Evolutionary conservation across 192 early-diverging fungal genomes (phyloP), one percentile per base, ranked within the genome.

Genomic region (Umbelopsis vinacea): DNA sequence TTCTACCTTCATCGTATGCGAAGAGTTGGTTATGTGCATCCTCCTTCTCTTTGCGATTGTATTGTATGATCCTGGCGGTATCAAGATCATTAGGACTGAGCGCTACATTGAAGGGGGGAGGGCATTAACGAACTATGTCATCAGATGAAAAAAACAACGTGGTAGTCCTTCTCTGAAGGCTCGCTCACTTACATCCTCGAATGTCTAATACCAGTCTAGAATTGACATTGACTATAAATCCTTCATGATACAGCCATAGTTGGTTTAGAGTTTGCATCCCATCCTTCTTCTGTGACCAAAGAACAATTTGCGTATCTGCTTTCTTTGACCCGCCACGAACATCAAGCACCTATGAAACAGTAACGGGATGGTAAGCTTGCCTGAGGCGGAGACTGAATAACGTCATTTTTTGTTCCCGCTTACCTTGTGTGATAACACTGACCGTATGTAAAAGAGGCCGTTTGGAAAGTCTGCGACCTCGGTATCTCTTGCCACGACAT

Each of bases 101-200:
- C 0, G 57, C 57, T 63, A 37, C 2, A 63, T 14, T 17, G 15
- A 37, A 7, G 11, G 6, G 38, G 38, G 38, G 3, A 6, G 8
- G 5, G 8, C 40, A 43, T 43, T 43, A 29, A 29, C 1, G 29
- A 29, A n/a, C n/a, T 29, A 29, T 29, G 29, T 29, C 29, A 29
- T 29, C 29, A 29, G 1, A n/a, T 29, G 1, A 29, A 29, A 29
- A 3, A 29, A 29, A 29, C 3, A 29, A 29, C 29, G 29, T 29
- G 29, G 29, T 26, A n/a, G n/a, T n/a, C n/a, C 7, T 24, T 10
- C 15, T 12, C 2, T 26, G 26, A 4, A 57, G 23, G 22, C 26
- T n/a, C n/a, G n/a, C n/a, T n/a, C n/a, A 19, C 57, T 63, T 63
- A 63, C 57, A 63, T 37, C 57, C 57, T 29, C 57, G 57, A 63